These are phyloP conservation scores for Geotrichum cucujoidarum DNA, from an alignment of 1,139 yeast species.

Conservation along the genomic window DNA sequence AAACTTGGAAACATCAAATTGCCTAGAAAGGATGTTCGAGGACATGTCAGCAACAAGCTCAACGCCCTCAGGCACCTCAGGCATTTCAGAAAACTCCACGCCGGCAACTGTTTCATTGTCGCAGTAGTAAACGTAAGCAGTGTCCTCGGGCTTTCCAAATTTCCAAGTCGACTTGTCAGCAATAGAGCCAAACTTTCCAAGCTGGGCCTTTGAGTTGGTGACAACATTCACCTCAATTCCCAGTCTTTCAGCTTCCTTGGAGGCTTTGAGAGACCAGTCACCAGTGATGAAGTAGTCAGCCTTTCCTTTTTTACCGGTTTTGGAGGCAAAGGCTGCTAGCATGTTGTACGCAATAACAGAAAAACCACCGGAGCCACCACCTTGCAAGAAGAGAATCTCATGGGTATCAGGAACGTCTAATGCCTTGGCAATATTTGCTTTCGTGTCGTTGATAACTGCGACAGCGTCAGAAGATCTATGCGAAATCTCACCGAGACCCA, in stretches of 20 bases:
- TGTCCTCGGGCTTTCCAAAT: slow-evolving; percentile 44
- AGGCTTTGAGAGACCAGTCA: slow-evolving; percentile 84
- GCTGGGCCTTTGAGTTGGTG: slow-evolving; percentile 51
- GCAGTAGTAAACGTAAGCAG: slow-evolving; percentile 83
- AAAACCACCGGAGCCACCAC: slow-evolving; percentile 96
- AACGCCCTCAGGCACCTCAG: slow-evolving; percentile 55
- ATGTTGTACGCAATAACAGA: slow-evolving; percentile 82
- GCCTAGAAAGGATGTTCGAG: slow-evolving; percentile 80
- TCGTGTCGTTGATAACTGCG: slow-evolving; percentile 70
- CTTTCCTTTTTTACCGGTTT: slow-evolving; percentile 57
- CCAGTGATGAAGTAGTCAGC: slow-evolving; percentile 92
- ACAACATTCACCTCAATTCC: slow-evolving; percentile 73
- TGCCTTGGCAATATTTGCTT: slow-evolving; percentile 56
- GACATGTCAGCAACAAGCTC: slow-evolving; percentile 93
- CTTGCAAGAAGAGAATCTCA: slow-evolving; percentile 91
- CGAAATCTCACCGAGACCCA: slow-evolving; percentile 93
- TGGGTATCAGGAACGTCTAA: slow-evolving; percentile 82
- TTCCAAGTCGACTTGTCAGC: slow-evolving; percentile 66
- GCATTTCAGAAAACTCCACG: slow-evolving; percentile 64
- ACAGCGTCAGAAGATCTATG: slow-evolving; percentile 87
- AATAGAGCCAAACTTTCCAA: slow-evolving; percentile 59
- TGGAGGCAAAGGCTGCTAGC: slow-evolving; percentile 66
- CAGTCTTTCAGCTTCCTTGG: slow-evolving; percentile 78
- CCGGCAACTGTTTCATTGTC: slow-evolving; percentile 97
- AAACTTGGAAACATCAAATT: slow-evolving; percentile 73